Percentiles rank a stretch among this genome's conserved stretches.
These are phyloP conservation scores for Cutaneotrichosporon sp. DNA, from an alignment of 1,284 basidiomycete species.

Conservation along the genomic window DNA sequence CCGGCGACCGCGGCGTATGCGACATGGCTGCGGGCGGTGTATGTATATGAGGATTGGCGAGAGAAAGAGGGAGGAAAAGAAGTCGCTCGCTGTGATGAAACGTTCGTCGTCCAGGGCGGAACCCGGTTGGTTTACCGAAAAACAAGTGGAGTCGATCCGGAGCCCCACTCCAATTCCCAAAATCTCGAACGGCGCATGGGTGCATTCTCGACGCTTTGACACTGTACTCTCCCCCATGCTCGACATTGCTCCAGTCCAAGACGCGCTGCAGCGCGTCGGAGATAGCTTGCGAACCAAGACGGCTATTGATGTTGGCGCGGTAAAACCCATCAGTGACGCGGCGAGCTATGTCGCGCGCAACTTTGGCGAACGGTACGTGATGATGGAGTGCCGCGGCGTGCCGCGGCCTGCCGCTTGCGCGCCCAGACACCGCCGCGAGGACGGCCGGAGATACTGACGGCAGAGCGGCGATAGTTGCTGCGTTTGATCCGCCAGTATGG, in stretches of 20 bases:
- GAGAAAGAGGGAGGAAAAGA: no score
- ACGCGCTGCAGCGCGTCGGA: slow-evolving; percentile 6
- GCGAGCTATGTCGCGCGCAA: slow-evolving; percentile 30
- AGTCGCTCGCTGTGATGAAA: no score
- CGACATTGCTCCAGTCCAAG: not conserved
- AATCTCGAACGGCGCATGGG: no score
- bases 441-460: slow-evolving; percentile 1
- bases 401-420: no score
- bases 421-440: no score
- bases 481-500: slow-evolving; percentile 18
- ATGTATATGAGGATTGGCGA: not conserved
- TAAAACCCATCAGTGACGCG: slow-evolving; percentile 8
- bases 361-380: slow-evolving; percentile 30
- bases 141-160: not conserved
- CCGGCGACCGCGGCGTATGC: no score
- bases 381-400: not conserved
- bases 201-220: no score
- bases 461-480: slow-evolving; percentile 18
- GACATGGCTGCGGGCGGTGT: no score
- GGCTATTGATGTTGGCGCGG: slow-evolving; percentile 15
- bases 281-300: slow-evolving; percentile 1
- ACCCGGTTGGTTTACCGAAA: not conserved
- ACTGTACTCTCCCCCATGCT: not conserved
- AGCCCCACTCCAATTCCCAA: not conserved
- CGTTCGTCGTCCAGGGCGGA: not conserved